Base-by-base conservation (phyloP, 2,329 filamentous ascomycete species). In the Aspergillus bombycis region DNA sequence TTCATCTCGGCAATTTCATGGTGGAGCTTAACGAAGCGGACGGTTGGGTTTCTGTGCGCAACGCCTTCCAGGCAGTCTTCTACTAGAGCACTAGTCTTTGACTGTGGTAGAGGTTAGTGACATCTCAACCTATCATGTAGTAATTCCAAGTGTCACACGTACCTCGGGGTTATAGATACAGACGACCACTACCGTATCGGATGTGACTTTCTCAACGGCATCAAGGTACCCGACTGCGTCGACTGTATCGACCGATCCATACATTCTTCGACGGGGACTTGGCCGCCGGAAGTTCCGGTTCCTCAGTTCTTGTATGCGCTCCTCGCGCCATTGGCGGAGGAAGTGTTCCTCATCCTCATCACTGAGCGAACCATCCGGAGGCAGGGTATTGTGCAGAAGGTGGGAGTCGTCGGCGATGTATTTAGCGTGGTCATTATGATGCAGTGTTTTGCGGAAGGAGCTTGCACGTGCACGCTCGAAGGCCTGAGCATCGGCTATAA, bases 1-100 rank as follows among this genome's bases (percentile, higher is more conserved):
- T 97, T 93, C 83, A 98, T 97, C 77, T 98, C 94, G 43, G 97
- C 96, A 63, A 97, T 94, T 66, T 91, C 89, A 75, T 93, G 92
- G 78, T 96, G 90, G 55, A 98, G 86, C 80, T 94, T 96, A 80
- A 98, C 86, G 75, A 99, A 98, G 74, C 92, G 92, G 38, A 91
- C 86, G 11, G 88, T 86, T 26, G 87, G 84, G 74, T 97, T 84
- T 64, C 86, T 83, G 65, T 85, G 83, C 48, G 96, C 93, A 32
- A 98, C 84, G 1, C 90, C 90, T 58, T 84, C 81, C 70, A 99
- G 84, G 58, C 91, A 93, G 46, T 88, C 85, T 76, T 97, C 92
- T 65, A 97, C 90, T 62, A 92, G 86, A 48, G 86, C 82, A 54
- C 92, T 96, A 67, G 94, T 89, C 62, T 90, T 85, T 65, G 91